Evolutionary conservation across 1,284 basidiomycete genomes (phyloP).

Genomic region (Pascua guehoae): DNA sequence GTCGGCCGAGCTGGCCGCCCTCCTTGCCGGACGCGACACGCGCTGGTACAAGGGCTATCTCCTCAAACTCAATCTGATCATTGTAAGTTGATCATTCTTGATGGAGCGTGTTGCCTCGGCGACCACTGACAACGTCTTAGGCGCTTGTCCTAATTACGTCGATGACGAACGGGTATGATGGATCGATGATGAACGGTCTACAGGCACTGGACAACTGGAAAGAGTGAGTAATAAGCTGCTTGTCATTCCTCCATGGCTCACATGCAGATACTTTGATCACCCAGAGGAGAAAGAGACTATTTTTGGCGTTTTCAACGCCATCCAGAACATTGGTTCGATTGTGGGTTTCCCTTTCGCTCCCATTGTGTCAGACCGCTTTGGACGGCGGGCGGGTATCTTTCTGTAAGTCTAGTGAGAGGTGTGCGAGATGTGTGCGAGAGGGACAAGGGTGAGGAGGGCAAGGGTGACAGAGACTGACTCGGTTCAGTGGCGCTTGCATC

Average conservation of each 20-base stretch:
- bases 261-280: slow-evolving; percentile 6
- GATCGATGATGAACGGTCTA: slow-evolving; percentile 28
- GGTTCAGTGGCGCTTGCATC: slow-evolving; percentile 13
- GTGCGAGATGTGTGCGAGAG: too few species aligned
- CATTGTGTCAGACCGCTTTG: slow-evolving; percentile 24
- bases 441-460: too few species aligned
- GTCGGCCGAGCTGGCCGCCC: background rate
- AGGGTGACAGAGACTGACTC: too few species aligned
- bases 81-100: slow-evolving; percentile 10
- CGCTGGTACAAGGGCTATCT: slow-evolving; percentile 30
- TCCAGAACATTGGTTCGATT: slow-evolving; percentile 28
- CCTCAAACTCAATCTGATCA: slow-evolving; percentile 27
- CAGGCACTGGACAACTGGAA: slow-evolving; percentile 3
- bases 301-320: slow-evolving; percentile 30
- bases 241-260: background rate
- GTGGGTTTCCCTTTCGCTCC: slow-evolving; percentile 28
- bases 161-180: slow-evolving; percentile 26
- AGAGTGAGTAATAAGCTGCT: background rate
- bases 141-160: slow-evolving; percentile 32
- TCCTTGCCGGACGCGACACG: slow-evolving; percentile 27
- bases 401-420: background rate
- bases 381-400: slow-evolving; percentile 44
- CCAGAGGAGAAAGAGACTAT: slow-evolving; percentile 4
- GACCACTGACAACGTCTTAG: slow-evolving; percentile 4
- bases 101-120: background rate